Conservation (phyloP, 2,329 filamentous ascomycete species). For the Ophiocordyceps australis region DNA sequence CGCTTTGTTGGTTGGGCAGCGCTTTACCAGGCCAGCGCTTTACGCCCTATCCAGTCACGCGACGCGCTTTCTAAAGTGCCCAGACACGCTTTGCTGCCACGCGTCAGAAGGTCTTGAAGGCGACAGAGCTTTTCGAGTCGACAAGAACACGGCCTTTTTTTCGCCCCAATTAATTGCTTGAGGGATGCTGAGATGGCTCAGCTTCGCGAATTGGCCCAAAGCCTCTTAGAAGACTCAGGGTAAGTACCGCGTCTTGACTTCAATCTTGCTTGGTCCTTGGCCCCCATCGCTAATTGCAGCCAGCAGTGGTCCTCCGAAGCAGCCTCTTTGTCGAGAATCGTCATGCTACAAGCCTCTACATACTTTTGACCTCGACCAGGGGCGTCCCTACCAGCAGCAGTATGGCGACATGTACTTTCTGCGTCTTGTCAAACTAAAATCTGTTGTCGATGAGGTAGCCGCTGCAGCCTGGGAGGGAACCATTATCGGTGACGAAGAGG, state of each 20-base stretch:
- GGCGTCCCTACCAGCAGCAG: slow-evolving; percentile 75
- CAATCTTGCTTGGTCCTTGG: background rate
- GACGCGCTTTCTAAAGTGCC: too few relatives aligned
- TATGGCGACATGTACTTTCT: slow-evolving; percentile 97
- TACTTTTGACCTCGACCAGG: slow-evolving; percentile 54
- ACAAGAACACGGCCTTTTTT: too few relatives aligned
- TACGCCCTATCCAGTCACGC: too few relatives aligned
- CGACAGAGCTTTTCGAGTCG: too few relatives aligned
- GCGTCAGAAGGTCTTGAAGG: too few relatives aligned
- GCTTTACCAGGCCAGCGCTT: too few relatives aligned
- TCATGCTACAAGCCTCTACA: slow-evolving; percentile 55
- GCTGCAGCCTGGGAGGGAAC: slow-evolving; percentile 60
- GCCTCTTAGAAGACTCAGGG: slow-evolving; percentile 15
- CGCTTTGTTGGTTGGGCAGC: too few relatives aligned
- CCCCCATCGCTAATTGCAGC: background rate
- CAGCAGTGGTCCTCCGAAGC: slow-evolving; percentile 6
- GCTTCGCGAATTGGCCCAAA: too few relatives aligned
- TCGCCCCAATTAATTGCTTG: too few relatives aligned
- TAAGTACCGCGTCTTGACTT: slow-evolving; percentile 5
- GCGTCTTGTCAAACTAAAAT: slow-evolving; percentile 73
- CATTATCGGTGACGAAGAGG: slow-evolving; percentile 58
- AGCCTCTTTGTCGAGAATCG: slow-evolving; percentile 29
- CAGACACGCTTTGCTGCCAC: too few relatives aligned
- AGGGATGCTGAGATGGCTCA: too few relatives aligned
- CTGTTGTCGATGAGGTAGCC: slow-evolving; percentile 59